Base-by-base conservation (phyloP, 306 rosid genomes). In the Cucumis hystrix region DNA sequence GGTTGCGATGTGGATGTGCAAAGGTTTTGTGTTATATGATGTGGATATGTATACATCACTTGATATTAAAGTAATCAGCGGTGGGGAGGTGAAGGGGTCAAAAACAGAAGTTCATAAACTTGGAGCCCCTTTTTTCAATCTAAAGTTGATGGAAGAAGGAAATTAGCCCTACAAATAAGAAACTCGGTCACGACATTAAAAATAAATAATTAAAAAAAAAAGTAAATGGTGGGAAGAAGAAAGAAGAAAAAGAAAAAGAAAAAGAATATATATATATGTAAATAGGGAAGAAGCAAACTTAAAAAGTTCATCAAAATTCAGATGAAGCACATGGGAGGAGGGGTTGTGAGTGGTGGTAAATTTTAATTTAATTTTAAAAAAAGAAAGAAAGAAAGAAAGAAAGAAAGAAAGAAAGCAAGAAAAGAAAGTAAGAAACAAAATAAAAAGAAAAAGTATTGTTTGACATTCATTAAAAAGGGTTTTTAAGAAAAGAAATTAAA, bases 391-490 rank as follows among this genome's bases (percentile, higher is more conserved):
- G 10, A 10, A 28, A 28, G 2, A 28, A 28, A 28, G 30, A 28
- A 28, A 23, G 25, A 23, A 23, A 23, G 25, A 23, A 23, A 23
- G 25, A 3, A 28, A 28, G 30, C 4, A 5, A 58, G 40, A 52
- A 52, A 6, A 52, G 8, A 14, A 13, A 37, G 7, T 41, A 2
- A 5, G 52, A 59, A 59, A 76, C n/a, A 64, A 64, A 37, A 7
- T 3, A 68, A 68, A 65, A 49, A 8, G 28, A 51, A 78, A 77
- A 66, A 6, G 23, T 55, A 5, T 59, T 4, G 63, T 65, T 65
- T 65, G 71, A 77, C 60, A 63, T 23, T 77, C 49, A 35, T 49
- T 54, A 5, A 78, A 78, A 66, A 77, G 59, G 35, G 72, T 61
- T 43, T 60, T 25, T 43, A 54, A 75, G 18, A 11, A 39, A 75